Conservation (phyloP, 106 monocot genomes). For the Allium cepa region DNA sequence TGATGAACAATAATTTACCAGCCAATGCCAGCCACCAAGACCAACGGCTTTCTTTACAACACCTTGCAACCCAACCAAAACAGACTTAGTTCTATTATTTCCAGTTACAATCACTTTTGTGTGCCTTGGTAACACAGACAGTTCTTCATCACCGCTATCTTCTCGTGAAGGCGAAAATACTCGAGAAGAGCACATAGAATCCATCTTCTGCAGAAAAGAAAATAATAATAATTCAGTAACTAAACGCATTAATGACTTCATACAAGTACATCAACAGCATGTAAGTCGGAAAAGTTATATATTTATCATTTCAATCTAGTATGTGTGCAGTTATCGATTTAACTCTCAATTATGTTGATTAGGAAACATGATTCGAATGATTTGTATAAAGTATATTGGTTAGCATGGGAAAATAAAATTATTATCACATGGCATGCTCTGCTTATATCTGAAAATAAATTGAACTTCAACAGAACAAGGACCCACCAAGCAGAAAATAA, state of each 20-base stretch:
- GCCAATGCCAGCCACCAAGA: conserved; percentile 91
- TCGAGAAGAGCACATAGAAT: conserved; percentile 43
- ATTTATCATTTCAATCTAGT: no score
- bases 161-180: conserved; percentile 37
- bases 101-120: conserved; percentile 89
- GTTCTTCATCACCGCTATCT: conserved; percentile 87
- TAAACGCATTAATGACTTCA: no score
- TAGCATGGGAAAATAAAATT: no score
- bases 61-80: conserved; percentile 80
- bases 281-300: no score
- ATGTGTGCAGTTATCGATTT: not conserved
- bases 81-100: conserved; percentile 86
- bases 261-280: no score
- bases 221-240: no score
- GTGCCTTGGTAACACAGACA: conserved; percentile 80
- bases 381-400: no score
- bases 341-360: not conserved
- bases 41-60: conserved; percentile 91
- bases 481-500: not conserved
- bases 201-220: conserved; percentile 26
- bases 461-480: not conserved
- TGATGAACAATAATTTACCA: conserved; percentile 28
- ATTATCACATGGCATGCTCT: no score
- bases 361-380: not conserved
- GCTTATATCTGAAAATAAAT: not conserved